Percentiles rank a stretch among this genome's conserved stretches.
These are phyloP conservation scores for Neurospora sp. DNA, from an alignment of 495 filamentous ascomycete genomes.

Conservation along the genomic window DNA sequence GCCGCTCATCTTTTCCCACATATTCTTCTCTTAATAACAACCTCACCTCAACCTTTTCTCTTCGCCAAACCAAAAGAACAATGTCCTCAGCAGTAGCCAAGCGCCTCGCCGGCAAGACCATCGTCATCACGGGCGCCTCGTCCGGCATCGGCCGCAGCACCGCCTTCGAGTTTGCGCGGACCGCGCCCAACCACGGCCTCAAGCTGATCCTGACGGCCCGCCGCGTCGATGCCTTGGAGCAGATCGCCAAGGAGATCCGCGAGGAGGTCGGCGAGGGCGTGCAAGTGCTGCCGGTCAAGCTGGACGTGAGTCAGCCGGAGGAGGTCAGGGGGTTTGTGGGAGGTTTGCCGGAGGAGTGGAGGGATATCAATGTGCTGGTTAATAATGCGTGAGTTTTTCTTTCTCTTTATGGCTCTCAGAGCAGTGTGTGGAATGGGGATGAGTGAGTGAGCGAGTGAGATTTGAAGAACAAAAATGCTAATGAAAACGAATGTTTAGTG, in stretches of 20 bases:
- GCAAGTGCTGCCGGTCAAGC: slow-evolving; percentile 66
- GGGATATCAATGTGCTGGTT: slow-evolving; percentile 80
- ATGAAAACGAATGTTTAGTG: slow-evolving; percentile 9
- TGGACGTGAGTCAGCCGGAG: slow-evolving; percentile 77
- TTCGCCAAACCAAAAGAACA: slow-evolving; percentile 11
- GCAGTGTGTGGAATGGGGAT: neutral
- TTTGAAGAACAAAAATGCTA: no score
- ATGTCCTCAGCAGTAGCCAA: slow-evolving; percentile 65
- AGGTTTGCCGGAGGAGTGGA: slow-evolving; percentile 69
- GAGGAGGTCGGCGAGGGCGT: slow-evolving; percentile 74
- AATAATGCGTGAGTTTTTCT: slow-evolving; percentile 79
- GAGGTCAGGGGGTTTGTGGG: slow-evolving; percentile 68
- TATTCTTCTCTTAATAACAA: no score
- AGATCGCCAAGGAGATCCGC: slow-evolving; percentile 68
- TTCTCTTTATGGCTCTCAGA: neutral
- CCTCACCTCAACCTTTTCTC: neutral
- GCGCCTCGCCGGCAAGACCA: slow-evolving; percentile 89
- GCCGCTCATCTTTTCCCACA: neutral
- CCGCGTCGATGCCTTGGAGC: slow-evolving; percentile 63
- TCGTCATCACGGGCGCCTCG: slow-evolving; percentile 85
- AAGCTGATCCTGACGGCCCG: slow-evolving; percentile 83
- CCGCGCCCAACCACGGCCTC: slow-evolving; percentile 61
- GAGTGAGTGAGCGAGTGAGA: no score
- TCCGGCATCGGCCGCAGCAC: slow-evolving; percentile 84
- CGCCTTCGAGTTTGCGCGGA: slow-evolving; percentile 86